Conservation (phyloP, 1,284 basidiomycete genomes). For the Cryptococcus floricola region DNA sequence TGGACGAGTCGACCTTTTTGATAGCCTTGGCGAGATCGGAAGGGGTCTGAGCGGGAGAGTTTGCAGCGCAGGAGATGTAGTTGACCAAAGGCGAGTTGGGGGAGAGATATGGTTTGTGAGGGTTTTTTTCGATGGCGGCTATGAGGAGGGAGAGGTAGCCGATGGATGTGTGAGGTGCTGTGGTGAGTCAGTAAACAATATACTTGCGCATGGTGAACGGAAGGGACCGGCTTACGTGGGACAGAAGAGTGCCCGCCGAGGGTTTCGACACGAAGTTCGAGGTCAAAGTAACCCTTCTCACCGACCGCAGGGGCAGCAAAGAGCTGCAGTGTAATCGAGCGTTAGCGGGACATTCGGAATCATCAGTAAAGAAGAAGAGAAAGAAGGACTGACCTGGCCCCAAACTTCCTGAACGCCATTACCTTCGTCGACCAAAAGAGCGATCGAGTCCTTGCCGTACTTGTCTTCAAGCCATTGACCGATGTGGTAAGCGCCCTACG, state of each 20-base stretch:
- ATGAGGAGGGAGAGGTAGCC: slow-evolving; percentile 41
- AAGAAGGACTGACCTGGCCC: slow-evolving; percentile 20
- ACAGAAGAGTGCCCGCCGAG: slow-evolving; percentile 65
- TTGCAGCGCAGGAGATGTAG: slow-evolving; percentile 32
- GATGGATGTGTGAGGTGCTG: slow-evolving; percentile 44
- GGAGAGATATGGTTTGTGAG: slow-evolving; percentile 30
- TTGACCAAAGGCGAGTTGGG: slow-evolving; percentile 27
- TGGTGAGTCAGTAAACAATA: slow-evolving; percentile 4
- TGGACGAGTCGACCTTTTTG: slow-evolving; percentile 17
- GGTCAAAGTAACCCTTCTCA: slow-evolving; percentile 65
- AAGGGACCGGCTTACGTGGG: slow-evolving; percentile 51
- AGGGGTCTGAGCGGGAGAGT: slow-evolving; percentile 25
- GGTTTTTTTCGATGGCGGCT: slow-evolving; percentile 40
- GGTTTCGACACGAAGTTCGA: slow-evolving; percentile 56
- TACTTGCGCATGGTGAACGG: neutral
- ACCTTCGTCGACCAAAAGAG: slow-evolving; percentile 56
- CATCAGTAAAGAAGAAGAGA: neutral
- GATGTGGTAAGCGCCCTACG: slow-evolving; percentile 59
- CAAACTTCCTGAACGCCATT: slow-evolving; percentile 23
- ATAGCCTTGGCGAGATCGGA: slow-evolving; percentile 22
- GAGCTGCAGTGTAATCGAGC: slow-evolving; percentile 2
- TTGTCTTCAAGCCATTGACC: slow-evolving; percentile 53
- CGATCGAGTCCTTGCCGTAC: slow-evolving; percentile 61
- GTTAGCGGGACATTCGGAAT: neutral
- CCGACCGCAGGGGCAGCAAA: slow-evolving; percentile 53